Base-by-base conservation (phyloP, 495 filamentous ascomycete genomes). In the Tuber borchii region DNA sequence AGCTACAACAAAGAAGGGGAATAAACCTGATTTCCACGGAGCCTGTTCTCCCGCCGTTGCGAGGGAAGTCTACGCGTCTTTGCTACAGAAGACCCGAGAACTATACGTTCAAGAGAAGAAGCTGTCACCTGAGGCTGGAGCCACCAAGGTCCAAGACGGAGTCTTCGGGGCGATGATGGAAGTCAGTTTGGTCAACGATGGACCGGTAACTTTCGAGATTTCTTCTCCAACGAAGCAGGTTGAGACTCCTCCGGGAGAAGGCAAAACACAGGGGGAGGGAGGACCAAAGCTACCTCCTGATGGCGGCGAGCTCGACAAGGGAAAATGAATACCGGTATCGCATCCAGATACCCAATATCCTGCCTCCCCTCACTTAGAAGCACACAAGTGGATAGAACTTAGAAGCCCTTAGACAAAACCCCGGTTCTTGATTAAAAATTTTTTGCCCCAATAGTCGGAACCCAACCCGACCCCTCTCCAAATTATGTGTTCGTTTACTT, bases 111-210 rank as follows among this genome's bases (percentile, higher is more conserved):
- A 89, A 12, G 93, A 93, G 22, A 91, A 88, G 78, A 69, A 70
- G 68, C 70, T 79, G 17, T 22, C 70, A 48, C 70, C 71, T 26
- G 77, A 79, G 17, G 56, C 73, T 45, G 72, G 48, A 48, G 51
- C 20, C 19, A 46, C 48, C 56, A 77, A 39, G 56, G 94, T 99
- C 76, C 94, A 96, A 82, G 91, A 98, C 82, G 96, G 96, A 20
- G 90, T 97, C 48, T 99, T 98, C 83, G 94, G 97, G 80, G 95
- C 96, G 72, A 97, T 97, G 94, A 99, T 98, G 95, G 92, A 97
- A 80, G 95, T 97, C 75, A 92, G 92, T 76, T 83, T 97, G 39
- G 90, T 97, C 48, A 98, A 98, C 80, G 94, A 98, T 83, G 95
- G 94, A 74, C 94, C 94, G 83, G 94, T 97, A 87, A 89, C 93